Percentiles rank a stretch among this genome's conserved stretches.
Conservation (phyloP, 768 basidiomycete genomes). For the Suillus alpinus region DNA sequence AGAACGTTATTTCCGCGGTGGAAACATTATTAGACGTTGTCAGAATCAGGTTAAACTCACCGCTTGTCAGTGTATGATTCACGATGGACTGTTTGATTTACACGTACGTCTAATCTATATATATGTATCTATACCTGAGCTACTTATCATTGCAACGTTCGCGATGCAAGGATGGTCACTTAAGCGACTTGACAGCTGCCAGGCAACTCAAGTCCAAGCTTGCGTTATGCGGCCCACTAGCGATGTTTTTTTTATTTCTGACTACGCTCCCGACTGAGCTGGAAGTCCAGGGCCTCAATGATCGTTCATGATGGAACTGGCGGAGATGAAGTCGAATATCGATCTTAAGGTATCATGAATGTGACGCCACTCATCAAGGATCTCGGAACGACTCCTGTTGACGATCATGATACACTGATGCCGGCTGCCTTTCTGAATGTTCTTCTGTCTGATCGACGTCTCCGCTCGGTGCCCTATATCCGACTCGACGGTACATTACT, state of each 20-base stretch:
- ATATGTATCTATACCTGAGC: background rate
- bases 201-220: background rate
- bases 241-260: background rate
- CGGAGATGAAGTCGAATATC: background rate
- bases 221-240: background rate
- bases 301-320: background rate
- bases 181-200: background rate
- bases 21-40: background rate
- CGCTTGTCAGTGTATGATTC: conserved; percentile 3
- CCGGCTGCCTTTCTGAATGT: background rate
- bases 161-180: background rate
- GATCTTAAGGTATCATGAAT: background rate
- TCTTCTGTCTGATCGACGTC: background rate
- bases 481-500: background rate
- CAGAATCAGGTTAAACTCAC: conserved; percentile 1
- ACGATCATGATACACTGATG: background rate
- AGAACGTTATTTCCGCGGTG: conserved; percentile 1
- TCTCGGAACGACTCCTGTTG: background rate
- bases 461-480: background rate
- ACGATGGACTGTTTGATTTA: background rate
- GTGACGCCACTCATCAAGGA: background rate
- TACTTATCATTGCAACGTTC: background rate
- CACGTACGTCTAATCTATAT: conserved; percentile 1
- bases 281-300: background rate
- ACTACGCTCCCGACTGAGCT: background rate